Conservation (phyloP, 495 filamentous ascomycete genomes). For the Penicillium pancosmium region DNA sequence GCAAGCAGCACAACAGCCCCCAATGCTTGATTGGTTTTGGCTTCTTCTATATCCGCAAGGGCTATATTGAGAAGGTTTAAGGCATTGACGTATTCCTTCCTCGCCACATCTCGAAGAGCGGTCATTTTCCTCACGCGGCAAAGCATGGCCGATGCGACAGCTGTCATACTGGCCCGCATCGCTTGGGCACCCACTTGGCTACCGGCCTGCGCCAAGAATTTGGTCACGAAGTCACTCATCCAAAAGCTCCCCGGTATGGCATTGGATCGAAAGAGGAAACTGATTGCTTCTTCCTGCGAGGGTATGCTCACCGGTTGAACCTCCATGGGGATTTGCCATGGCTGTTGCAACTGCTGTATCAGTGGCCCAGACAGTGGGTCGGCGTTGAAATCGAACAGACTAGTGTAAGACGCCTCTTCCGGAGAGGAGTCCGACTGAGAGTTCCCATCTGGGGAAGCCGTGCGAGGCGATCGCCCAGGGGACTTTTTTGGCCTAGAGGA, state of each 20-base stretch:
- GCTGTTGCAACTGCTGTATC: background rate
- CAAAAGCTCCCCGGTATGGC: conserved; percentile 39
- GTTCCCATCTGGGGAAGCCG: conserved; percentile 27
- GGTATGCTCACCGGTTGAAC: conserved; percentile 28
- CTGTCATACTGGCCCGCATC: conserved; percentile 47
- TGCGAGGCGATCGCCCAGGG: conserved; percentile 17
- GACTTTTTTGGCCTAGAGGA: conserved; percentile 12
- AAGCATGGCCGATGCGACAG: conserved; percentile 56
- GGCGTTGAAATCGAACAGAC: conserved; percentile 19
- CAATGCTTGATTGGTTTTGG: conserved; percentile 62
- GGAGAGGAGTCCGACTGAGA: background rate
- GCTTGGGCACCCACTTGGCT: conserved; percentile 33
- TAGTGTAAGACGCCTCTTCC: conserved; percentile 9
- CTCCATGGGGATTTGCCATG: conserved; percentile 21
- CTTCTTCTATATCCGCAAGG: conserved; percentile 53
- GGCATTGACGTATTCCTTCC: conserved; percentile 51
- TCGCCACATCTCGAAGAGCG: conserved; percentile 41
- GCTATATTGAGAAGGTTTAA: conserved; percentile 55
- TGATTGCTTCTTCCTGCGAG: conserved; percentile 40
- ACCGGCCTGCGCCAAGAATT: conserved; percentile 23
- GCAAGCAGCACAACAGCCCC: conserved; percentile 62
- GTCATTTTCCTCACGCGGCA: conserved; percentile 41
- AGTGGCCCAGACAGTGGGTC: conserved; percentile 20
- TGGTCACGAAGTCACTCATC: conserved; percentile 30
- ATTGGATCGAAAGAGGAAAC: conserved; percentile 49